phyloP scores from a whole-genome alignment of 78 protist genomes.

The Chrysochromulina tobinii region DNA sequence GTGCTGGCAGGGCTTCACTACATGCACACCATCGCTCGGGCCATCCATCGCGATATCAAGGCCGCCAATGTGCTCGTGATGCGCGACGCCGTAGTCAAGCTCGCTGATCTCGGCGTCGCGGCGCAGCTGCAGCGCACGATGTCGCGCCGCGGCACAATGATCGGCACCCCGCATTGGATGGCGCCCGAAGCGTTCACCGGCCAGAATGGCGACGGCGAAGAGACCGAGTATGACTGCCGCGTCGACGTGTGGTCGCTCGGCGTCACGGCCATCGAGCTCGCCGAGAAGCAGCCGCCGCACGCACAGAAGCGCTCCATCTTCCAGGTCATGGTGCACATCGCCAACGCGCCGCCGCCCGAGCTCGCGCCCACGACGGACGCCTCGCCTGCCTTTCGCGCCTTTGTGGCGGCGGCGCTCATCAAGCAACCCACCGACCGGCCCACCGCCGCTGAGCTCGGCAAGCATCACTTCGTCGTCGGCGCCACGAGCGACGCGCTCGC shows the following conservation, averaged over 20 bases:
- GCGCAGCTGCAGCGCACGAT: background rate
- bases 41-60: slow-evolving; percentile 44
- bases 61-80: slow-evolving; percentile 29
- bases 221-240: background rate
- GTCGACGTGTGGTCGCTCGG: slow-evolving; percentile 52
- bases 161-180: slow-evolving; percentile 12
- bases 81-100: background rate
- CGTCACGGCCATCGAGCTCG: slow-evolving; percentile 48
- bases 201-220: no score
- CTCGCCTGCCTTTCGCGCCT: no score
- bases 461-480: no score
- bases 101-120: slow-evolving; percentile 34
- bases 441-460: background rate
- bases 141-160: background rate
- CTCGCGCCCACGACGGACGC: background rate
- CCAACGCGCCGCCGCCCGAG: background rate
- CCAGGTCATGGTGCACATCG: background rate
- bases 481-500: no score
- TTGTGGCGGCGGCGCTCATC: background rate
- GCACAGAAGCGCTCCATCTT: background rate
- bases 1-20: background rate
- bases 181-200: background rate
- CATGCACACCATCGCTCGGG: background rate
- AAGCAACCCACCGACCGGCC: background rate
- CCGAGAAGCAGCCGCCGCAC: slow-evolving; percentile 19